Conservation (phyloP, 768 basidiomycete species). For the Boletellus ananas region DNA sequence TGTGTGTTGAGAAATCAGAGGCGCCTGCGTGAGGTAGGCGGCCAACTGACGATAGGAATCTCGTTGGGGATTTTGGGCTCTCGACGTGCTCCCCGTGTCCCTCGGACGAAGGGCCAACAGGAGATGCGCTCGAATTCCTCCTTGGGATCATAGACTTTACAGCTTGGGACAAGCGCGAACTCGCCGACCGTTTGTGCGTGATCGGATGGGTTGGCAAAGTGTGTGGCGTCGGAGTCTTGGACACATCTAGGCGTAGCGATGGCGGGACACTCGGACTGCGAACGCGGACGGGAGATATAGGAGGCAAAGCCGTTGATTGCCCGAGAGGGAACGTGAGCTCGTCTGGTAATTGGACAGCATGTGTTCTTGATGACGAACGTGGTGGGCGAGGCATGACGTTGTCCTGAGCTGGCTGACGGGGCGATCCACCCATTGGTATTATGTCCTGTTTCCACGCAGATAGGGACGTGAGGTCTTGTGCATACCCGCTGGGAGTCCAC, state of each 20-base stretch:
- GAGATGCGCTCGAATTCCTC: conserved; percentile 10
- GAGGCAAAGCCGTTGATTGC: conserved; percentile 4
- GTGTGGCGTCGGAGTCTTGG: conserved; percentile 16
- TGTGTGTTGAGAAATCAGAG: conserved; percentile 10
- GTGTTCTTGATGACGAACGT: conserved; percentile 19
- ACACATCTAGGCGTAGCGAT: conserved; percentile 11
- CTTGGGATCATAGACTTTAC: conserved; percentile 28
- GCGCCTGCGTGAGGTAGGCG: neutral
- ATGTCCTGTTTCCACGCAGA: neutral
- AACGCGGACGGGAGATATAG: conserved; percentile 17
- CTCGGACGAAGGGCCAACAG: neutral
- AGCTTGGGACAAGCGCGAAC: conserved; percentile 19
- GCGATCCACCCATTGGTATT: neutral
- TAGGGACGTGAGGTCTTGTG: conserved; percentile 12
- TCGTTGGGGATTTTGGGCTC: conserved; percentile 6
- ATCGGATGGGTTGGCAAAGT: conserved; percentile 7
- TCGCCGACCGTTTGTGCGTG: conserved; percentile 16
- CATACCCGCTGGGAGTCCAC: conserved; percentile 29
- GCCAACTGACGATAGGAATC: conserved; percentile 15
- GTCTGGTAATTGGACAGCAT: conserved; percentile 4
- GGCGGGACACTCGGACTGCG: conserved; percentile 15
- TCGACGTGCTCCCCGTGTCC: conserved; percentile 11
- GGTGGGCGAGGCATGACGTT: neutral
- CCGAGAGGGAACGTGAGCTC: conserved; percentile 2
- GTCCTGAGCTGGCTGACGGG: neutral